Evolutionary conservation across 805 yeast species (phyloP).

Genomic region (Wickerhamomyces bovis): DNA sequence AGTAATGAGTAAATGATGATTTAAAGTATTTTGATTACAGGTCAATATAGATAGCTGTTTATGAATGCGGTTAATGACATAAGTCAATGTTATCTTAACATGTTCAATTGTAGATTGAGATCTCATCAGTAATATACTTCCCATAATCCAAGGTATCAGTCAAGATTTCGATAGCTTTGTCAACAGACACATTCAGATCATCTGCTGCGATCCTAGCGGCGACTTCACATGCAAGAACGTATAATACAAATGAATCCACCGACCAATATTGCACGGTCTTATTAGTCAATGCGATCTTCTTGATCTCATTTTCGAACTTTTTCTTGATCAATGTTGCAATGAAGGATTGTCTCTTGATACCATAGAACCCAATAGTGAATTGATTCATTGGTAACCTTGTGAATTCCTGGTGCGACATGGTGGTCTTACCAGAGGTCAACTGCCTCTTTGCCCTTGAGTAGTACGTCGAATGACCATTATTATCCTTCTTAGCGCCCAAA

Average conservation of each 20-base stretch:
- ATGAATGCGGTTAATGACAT: background rate
- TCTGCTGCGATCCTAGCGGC: conserved; percentile 44
- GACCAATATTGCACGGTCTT: conserved; percentile 58
- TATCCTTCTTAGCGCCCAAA: conserved; percentile 34
- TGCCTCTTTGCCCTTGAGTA: conserved; percentile 44
- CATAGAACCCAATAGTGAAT: conserved; percentile 56
- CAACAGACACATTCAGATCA: conserved; percentile 35
- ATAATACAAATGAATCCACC: conserved; percentile 44
- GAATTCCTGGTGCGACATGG: conserved; percentile 36
- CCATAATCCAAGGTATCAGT: conserved; percentile 46
- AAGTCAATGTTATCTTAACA: background rate
- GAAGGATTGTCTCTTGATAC: conserved; percentile 48
- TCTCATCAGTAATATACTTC: conserved; percentile 20
- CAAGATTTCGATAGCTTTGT: conserved; percentile 42
- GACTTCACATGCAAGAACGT: conserved; percentile 60
- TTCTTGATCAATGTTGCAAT: conserved; percentile 40
- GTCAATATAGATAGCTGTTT: background rate
- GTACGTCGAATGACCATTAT: conserved; percentile 35
- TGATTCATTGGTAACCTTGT: conserved; percentile 38
- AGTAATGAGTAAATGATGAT: background rate
- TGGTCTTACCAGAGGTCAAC: conserved; percentile 31
- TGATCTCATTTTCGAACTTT: conserved; percentile 27
- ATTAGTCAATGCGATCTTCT: conserved; percentile 25
- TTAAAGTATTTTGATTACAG: background rate
- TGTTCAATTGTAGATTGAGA: conserved; percentile 4